phyloP scores from a whole-genome alignment of 805 yeast species.

The Candida ulmi region DNA sequence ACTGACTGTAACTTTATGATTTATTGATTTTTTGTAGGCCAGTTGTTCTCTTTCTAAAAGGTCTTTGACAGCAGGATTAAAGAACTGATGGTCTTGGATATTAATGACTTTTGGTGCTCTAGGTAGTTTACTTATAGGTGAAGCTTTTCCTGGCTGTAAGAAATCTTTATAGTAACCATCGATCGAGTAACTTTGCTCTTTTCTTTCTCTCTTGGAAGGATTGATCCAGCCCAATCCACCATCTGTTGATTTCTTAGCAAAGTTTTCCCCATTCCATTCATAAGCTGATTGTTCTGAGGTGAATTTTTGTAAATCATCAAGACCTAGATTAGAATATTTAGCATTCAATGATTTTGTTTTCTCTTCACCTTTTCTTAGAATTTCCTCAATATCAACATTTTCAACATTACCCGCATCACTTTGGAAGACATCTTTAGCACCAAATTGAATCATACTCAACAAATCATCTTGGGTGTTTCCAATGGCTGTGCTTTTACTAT shows the following conservation, averaged over 20 bases:
- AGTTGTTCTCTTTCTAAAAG: conserved; percentile 61
- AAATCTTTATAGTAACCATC: conserved; percentile 76
- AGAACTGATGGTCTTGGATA: conserved; percentile 72
- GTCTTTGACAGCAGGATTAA: conserved; percentile 45
- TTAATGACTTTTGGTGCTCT: conserved; percentile 60
- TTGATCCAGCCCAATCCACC: conserved; percentile 57
- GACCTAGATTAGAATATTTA: conserved; percentile 78
- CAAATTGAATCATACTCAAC: conserved; percentile 93
- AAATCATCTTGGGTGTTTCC: conserved; percentile 78
- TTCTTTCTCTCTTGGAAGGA: conserved; percentile 70
- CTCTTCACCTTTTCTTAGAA: conserved; percentile 73
- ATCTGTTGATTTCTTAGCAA: conserved; percentile 36
- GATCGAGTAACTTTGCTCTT: conserved; percentile 71
- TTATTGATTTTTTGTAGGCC: conserved; percentile 53
- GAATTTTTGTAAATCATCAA: conserved; percentile 90
- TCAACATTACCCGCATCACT: conserved; percentile 27
- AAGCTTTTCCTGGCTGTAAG: conserved; percentile 32
- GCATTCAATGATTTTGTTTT: conserved; percentile 76
- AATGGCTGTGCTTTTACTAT: conserved; percentile 40
- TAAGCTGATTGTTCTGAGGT: conserved; percentile 86
- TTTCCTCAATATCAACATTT: conserved; percentile 74
- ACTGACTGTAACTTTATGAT: conserved; percentile 50
- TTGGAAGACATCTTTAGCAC: conserved; percentile 86
- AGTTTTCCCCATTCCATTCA: conserved; percentile 92
- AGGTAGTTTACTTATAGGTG: conserved; percentile 38